phyloP scores from a whole-genome alignment of 78 protist genomes.

The Guillardia theta region DNA sequence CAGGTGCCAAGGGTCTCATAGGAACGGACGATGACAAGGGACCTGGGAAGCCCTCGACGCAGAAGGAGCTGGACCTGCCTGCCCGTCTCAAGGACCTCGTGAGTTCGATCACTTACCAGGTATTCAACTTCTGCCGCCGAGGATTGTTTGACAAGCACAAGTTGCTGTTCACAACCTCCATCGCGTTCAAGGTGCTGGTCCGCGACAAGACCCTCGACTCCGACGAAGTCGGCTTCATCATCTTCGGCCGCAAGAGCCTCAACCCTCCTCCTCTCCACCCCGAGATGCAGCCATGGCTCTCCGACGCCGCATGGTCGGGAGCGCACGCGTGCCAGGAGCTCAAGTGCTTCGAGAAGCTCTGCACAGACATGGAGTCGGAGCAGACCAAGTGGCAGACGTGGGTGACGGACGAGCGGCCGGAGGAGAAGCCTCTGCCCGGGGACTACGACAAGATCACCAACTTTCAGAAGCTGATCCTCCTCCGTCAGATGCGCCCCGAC shows the following conservation, averaged over 20 bases:
- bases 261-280: constrained; percentile 4
- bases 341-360: constrained; percentile 19
- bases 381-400: constrained; percentile 63
- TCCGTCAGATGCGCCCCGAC: constrained; percentile 67
- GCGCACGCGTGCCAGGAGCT: constrained; percentile 39
- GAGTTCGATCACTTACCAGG: constrained; percentile 45
- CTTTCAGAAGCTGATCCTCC: constrained; percentile 55
- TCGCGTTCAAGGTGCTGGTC: constrained; percentile 28
- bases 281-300: constrained; percentile 12
- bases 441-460: constrained; percentile 46
- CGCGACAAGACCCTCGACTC: not conserved
- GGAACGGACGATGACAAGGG: constrained; percentile 14
- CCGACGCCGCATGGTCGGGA: not conserved
- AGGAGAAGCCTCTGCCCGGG: constrained; percentile 58
- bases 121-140: constrained; percentile 40
- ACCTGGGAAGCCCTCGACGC: constrained; percentile 1
- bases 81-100: constrained; percentile 28
- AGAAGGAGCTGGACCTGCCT: constrained; percentile 22
- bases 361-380: constrained; percentile 53
- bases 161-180: constrained; percentile 57
- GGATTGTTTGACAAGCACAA: constrained; percentile 70
- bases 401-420: constrained; percentile 57
- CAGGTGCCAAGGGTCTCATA: constrained; percentile 4
- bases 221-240: constrained; percentile 49
- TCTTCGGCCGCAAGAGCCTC: not conserved